Conservation (phyloP, 164 flowering plant species). For the Tinospora cordifolia region DNA sequence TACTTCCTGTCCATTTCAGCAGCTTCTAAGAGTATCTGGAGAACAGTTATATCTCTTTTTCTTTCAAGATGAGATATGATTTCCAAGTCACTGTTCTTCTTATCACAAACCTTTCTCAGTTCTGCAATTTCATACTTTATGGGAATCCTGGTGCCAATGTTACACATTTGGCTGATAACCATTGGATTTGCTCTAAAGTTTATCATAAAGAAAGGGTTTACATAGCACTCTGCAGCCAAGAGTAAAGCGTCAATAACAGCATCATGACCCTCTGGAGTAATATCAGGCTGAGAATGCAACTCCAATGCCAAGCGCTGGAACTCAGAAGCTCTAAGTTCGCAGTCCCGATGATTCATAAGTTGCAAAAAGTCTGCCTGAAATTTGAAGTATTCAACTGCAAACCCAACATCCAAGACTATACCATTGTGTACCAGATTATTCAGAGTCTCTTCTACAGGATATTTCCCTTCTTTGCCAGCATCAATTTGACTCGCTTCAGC, state of each 20-base stretch:
- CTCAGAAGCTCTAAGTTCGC: constrained; percentile 77
- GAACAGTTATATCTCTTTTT: constrained; percentile 67
- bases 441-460: constrained; percentile 19
- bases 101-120: constrained; percentile 27
- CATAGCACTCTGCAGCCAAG: constrained; percentile 85
- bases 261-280: constrained; percentile 62
- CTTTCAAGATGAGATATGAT: constrained; percentile 53
- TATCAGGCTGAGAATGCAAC: constrained; percentile 51
- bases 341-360: constrained; percentile 55
- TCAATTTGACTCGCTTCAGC: constrained; percentile 26
- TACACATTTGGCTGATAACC: constrained; percentile 20
- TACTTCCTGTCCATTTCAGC: constrained; percentile 62
- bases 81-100: constrained; percentile 34
- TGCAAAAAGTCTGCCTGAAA: constrained; percentile 70
- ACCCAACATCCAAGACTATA: constrained; percentile 38
- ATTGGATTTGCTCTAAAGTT: constrained; percentile 32
- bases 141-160: constrained; percentile 14
- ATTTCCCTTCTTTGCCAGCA: constrained; percentile 27
- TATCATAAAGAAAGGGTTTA: constrained; percentile 68
- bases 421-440: constrained; percentile 19
- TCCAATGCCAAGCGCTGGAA: constrained; percentile 67
- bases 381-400: constrained; percentile 41
- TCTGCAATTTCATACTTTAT: constrained; percentile 26
- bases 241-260: constrained; percentile 86
- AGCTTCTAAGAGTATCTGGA: constrained; percentile 75